These are phyloP conservation scores for Alternaria novae-zelandiae DNA, from an alignment of 2,329 filamentous ascomycete species.

Conservation along the genomic window DNA sequence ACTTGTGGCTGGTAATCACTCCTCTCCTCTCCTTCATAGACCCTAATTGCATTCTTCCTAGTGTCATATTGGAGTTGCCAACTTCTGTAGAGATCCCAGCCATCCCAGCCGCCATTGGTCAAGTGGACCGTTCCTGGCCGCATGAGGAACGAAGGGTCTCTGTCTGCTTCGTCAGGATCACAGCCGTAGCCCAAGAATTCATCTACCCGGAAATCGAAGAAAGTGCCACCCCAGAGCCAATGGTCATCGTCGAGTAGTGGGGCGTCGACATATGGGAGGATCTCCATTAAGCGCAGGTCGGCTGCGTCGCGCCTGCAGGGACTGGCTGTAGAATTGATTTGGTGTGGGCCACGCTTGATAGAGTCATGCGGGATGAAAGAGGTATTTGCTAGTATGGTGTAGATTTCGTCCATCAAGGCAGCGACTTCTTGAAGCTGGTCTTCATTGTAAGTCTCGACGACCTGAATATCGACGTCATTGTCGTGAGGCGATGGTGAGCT, in stretches of 20 bases:
- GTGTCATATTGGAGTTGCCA: constrained; percentile 20
- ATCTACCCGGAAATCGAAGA: neutral
- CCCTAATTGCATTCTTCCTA: constrained; percentile 11
- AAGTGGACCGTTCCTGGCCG: constrained; percentile 7
- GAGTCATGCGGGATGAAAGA: constrained; percentile 17
- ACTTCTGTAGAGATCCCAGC: constrained; percentile 17
- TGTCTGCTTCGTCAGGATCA: neutral
- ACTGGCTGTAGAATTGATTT: constrained; percentile 16
- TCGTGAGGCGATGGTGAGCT: neutral
- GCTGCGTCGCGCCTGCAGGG: constrained; percentile 11
- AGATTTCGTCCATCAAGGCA: constrained; percentile 18
- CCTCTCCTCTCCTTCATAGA: constrained; percentile 15
- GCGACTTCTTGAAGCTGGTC: constrained; percentile 14
- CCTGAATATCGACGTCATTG: neutral
- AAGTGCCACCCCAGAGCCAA: constrained; percentile 17
- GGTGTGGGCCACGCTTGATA: constrained; percentile 18
- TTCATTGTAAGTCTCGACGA: constrained; percentile 7
- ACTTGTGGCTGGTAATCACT: neutral
- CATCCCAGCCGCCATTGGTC: constrained; percentile 16
- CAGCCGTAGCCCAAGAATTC: neutral
- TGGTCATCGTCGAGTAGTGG: constrained; percentile 4
- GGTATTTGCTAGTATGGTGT: constrained; percentile 12
- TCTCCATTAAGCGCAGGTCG: constrained; percentile 19
- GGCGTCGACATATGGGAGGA: constrained; percentile 20
- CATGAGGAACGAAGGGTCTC: constrained; percentile 6